Conservation (phyloP, 129 eudicot genomes). For the Sambucus nigra region DNA sequence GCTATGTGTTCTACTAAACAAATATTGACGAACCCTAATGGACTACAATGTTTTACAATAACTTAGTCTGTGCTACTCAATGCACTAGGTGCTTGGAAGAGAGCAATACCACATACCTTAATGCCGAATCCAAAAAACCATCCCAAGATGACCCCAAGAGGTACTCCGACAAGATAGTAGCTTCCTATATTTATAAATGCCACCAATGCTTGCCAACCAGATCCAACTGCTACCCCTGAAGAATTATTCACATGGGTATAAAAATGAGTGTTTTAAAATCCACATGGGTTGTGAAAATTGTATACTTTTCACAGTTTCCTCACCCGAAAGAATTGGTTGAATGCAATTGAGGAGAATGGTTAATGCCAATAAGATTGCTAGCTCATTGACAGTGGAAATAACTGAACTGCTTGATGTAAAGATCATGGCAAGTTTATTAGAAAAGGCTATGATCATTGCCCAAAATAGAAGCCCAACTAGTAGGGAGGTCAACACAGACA, state of each 20-base stretch:
- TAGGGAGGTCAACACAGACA: constrained; percentile 26
- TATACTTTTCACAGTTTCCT: neutral
- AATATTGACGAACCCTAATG: too few species aligned
- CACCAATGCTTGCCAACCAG: constrained; percentile 43
- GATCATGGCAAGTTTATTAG: constrained; percentile 34
- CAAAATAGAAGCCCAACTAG: constrained; percentile 28
- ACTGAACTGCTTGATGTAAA: constrained; percentile 40
- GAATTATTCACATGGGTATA: neutral
- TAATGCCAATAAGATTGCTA: constrained; percentile 18
- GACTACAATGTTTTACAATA: neutral
- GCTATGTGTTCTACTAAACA: too few species aligned
- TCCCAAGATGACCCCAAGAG: constrained; percentile 36
- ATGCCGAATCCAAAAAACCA: constrained; percentile 21
- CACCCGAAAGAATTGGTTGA: constrained; percentile 38
- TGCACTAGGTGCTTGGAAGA: neutral
- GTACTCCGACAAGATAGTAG: constrained; percentile 38
- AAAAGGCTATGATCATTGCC: constrained; percentile 21
- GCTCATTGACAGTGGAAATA: constrained; percentile 23
- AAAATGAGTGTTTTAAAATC: neutral
- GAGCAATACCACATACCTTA: constrained; percentile 18
- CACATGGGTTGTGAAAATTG: neutral
- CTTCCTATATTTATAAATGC: constrained; percentile 33
- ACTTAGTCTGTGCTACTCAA: neutral
- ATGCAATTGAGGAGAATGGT: constrained; percentile 30
- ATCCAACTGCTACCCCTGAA: constrained; percentile 51